phyloP scores from a whole-genome alignment of 1,139 yeast species.

The Protomyces arabidopsidicola region DNA sequence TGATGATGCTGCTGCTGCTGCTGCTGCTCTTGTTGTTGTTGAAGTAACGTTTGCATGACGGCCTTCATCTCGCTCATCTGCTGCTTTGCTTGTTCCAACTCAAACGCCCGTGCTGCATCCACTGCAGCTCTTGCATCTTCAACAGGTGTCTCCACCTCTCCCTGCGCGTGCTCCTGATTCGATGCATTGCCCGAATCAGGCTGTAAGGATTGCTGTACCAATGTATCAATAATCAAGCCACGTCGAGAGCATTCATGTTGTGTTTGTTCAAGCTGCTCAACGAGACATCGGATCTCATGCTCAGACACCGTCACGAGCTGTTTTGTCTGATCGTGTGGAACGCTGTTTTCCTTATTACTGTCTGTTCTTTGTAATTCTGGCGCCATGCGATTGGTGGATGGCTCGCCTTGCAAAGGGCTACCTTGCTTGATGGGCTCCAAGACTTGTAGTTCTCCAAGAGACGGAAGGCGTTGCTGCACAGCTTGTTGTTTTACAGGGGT shows the following conservation, averaged over 20 bases:
- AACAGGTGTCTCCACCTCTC: background rate
- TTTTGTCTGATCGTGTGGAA: background rate
- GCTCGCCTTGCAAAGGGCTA: background rate
- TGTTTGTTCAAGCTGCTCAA: background rate
- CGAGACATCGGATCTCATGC: background rate
- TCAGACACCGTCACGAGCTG: background rate
- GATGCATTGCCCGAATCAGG: background rate
- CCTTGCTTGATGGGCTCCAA: background rate
- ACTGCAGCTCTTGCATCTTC: background rate
- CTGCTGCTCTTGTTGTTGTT: background rate
- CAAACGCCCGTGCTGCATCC: background rate
- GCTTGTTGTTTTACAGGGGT: background rate
- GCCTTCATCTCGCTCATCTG: slow-evolving; percentile 1
- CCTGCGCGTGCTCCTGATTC: background rate
- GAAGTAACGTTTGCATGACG: background rate
- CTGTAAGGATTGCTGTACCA: background rate
- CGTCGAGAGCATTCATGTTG: slow-evolving; percentile 18
- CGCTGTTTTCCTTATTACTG: background rate
- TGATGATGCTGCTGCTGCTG: background rate
- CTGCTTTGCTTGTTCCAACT: background rate
- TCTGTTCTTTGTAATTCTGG: background rate
- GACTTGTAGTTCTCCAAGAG: background rate
- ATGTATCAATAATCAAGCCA: slow-evolving; percentile 13
- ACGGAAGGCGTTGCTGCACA: background rate
- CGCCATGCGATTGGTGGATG: background rate